phyloP scores from a whole-genome alignment of 768 basidiomycete species.

The Mycena metata region DNA sequence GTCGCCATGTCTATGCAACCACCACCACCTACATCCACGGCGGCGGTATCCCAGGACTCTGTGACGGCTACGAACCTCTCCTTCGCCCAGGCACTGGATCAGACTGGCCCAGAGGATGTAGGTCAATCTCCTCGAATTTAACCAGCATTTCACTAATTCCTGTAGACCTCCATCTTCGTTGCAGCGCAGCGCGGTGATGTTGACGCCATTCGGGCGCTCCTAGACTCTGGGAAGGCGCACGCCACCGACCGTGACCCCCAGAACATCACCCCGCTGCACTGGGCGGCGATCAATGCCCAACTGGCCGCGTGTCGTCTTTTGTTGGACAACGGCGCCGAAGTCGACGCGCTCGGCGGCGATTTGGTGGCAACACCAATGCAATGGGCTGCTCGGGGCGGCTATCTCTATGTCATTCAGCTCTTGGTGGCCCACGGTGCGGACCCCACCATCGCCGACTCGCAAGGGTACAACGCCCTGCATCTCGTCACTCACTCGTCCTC shows the following conservation, averaged over 20 bases:
- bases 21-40: conserved; percentile 28
- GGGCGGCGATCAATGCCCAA: conserved; percentile 98
- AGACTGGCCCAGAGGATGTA: conserved; percentile 35
- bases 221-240: conserved; percentile 77
- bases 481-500: conserved; percentile 94
- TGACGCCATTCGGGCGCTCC: conserved; percentile 68
- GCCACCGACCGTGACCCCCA: conserved; percentile 88
- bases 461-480: conserved; percentile 97
- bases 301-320: conserved; percentile 89
- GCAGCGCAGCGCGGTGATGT: conserved; percentile 93
- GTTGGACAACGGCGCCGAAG: conserved; percentile 92
- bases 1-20: conserved; percentile 23
- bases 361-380: conserved; percentile 95
- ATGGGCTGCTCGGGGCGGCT: conserved; percentile 98
- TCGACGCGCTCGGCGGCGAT: conserved; percentile 95
- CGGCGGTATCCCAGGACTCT: conserved; percentile 30
- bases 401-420: conserved; percentile 95
- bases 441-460: conserved; percentile 90
- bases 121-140: neutral
- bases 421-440: conserved; percentile 92
- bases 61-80: conserved; percentile 30
- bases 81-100: conserved; percentile 32
- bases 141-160: neutral
- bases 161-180: conserved; percentile 77
- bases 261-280: conserved; percentile 96